Conservation (phyloP, 495 filamentous ascomycete genomes). For the Paragyromitra xinjiangensis region DNA sequence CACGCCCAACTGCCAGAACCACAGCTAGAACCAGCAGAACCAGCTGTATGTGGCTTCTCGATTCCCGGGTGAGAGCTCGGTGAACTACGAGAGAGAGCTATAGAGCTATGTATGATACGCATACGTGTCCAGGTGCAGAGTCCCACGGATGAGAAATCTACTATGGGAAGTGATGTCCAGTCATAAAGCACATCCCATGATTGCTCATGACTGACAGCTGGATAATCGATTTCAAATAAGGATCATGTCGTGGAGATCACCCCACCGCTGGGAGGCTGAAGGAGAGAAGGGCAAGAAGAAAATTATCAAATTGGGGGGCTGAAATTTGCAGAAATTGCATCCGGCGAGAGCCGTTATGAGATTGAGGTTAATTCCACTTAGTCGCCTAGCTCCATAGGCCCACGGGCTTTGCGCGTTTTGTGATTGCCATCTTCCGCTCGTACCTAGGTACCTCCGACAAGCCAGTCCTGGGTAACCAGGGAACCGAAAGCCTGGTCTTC, state of each 20-base stretch:
- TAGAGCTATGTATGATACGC: background rate
- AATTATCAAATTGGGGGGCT: background rate
- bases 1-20: background rate
- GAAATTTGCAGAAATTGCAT: slow-evolving; percentile 7
- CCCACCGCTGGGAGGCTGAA: background rate
- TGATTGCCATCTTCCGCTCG: background rate
- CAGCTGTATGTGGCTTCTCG: background rate
- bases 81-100: background rate
- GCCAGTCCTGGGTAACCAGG: slow-evolving; percentile 33
- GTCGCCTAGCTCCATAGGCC: background rate
- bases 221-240: background rate
- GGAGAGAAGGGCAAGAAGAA: background rate
- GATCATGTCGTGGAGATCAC: background rate
- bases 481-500: slow-evolving; percentile 25
- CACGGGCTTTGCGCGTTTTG: background rate
- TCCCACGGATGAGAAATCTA: background rate
- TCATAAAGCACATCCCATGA: background rate
- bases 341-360: background rate
- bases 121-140: background rate
- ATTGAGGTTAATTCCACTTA: background rate
- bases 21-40: background rate
- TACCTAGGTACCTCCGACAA: background rate
- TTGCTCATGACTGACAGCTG: background rate
- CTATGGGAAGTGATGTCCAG: background rate
- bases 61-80: background rate